These are phyloP conservation scores for Punica granatum DNA, from an alignment of 345 rosid species.

Conservation along the genomic window DNA sequence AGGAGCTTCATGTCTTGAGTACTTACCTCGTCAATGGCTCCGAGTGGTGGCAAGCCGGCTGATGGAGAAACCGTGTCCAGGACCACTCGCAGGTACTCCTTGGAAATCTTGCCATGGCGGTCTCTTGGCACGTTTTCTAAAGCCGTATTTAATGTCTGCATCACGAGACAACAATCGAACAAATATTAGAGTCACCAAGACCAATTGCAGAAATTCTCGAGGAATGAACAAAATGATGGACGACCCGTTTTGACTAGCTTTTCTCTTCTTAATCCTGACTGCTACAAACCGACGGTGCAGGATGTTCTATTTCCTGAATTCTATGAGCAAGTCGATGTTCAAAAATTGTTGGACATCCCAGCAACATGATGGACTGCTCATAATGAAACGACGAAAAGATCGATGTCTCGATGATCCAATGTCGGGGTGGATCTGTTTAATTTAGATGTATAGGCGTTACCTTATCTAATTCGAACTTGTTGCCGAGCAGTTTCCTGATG, in stretches of 20 bases:
- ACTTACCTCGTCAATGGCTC: slow-evolving; percentile 70
- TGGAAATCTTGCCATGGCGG: slow-evolving; percentile 55
- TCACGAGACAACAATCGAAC: not conserved
- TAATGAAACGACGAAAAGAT: too few relatives aligned
- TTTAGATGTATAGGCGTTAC: slow-evolving; percentile 20
- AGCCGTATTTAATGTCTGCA: slow-evolving; percentile 53
- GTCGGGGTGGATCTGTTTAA: not conserved
- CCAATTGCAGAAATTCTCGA: too few relatives aligned
- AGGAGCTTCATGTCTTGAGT: too few relatives aligned
- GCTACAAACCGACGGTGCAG: too few relatives aligned
- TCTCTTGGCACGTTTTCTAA: slow-evolving; percentile 56
- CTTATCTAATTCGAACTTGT: slow-evolving; percentile 86
- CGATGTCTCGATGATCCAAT: not conserved
- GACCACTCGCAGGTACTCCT: slow-evolving; percentile 52
- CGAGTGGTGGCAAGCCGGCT: slow-evolving; percentile 78
- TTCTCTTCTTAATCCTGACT: too few relatives aligned
- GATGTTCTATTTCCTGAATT: too few relatives aligned
- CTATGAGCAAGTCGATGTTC: too few relatives aligned
- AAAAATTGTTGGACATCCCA: too few relatives aligned
- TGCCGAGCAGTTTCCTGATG: slow-evolving; percentile 58
- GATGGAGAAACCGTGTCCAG: slow-evolving; percentile 66
- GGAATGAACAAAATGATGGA: too few relatives aligned
- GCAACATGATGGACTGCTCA: too few relatives aligned
- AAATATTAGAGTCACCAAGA: not conserved
- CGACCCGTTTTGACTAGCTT: too few relatives aligned